Evolutionary conservation across 2,329 filamentous ascomycete genomes (phyloP), one percentile per base, ranked within the genome.

Genomic region (Aspergillus sp.): DNA sequence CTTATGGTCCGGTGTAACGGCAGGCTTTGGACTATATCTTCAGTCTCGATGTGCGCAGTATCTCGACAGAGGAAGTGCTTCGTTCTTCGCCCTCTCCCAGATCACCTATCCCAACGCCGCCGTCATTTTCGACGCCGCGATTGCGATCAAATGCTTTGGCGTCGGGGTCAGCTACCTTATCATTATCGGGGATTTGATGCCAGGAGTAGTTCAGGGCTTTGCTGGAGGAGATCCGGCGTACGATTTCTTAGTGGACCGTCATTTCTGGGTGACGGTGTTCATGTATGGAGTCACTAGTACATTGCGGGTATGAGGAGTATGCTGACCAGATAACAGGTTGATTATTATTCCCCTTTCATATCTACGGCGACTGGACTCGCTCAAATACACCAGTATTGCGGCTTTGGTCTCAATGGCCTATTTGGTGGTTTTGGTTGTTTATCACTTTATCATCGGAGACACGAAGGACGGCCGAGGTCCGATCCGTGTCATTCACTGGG

Each of bases 101-200:
- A 86, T 99, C 62, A 98, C 95, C 5, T 99, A 98, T 69, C 95
- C 95, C 1, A 96, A 96, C 73, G 92, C 93, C 2, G 91, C 95
- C 8, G 91, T 99, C 47, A 82, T 98, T 46, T 99, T 99, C 73
- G 95, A 99, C 76, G 88, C 89, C 6, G 95, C 95, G 6, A 99
- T 99, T 71, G 92, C 93, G 12, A 87, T 99, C 70, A 99, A 99
- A 74, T 99, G 95, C 76, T 99, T 99, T 72, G 95, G 95, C 39
- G 95, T 99, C 9, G 95, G 90, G 21, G 91, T 98, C 59, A 97
- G 92, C 67, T 99, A 99, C 77, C 85, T 99, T 68, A 99, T 99
- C 70, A 98, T 99, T 69, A 98, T 99, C 66, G 95, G 95, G 51
- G 95, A 99, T 73, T 80, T 99, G 62, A 99, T 99, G 95, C 95